Evolutionary conservation across 179 eudicot species (phyloP), one percentile per base, ranked within the genome.

Genomic region (Drosera spatulata): DNA sequence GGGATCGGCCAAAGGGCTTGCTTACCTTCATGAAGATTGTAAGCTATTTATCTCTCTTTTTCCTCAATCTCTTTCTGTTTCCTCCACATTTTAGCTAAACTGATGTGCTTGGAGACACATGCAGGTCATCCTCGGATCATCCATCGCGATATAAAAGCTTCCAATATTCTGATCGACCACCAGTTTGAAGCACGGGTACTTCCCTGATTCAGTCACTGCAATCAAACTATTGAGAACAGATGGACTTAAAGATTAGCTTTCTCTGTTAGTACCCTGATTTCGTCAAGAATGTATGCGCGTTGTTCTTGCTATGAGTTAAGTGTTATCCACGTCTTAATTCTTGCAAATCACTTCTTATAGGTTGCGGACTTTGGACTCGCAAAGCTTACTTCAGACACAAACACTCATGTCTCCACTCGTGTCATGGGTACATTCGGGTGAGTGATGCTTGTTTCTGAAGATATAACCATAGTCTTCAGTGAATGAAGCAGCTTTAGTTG

Each of bases 351-450:
- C 49, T 51, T 37, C 66, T 55, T 22, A 22, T 80, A 93, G 99
- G 96, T 93, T 77, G 95, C 97, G 41, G 99, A 93, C 73, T 93
- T 93, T 81, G 99, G 99, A 67, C 94, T 89, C 48, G 99, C 99
- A 55, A 93, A 83, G 77, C 64, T 89, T 51, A 50, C 94, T 61
- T 82, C 97, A 62, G 97, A 86, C 70, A 74, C 65, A 53, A 69
- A 83, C 61, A 93, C 99, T 66, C 97, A 89, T 61, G 72, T 93
- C 65, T 93, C 99, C 58, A 86, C 95, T 7, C 73, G 95, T 59
- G 95, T 93, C 66, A 89, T 89, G 99, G 99, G 97, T 62, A 93
- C 97, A 60, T 81, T 86, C 49, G 99, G 99, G 99, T 93, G 77
- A 45, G 69, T 22, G 1, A 22, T 22, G 33, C 33, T 22, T 22